Base-by-base conservation (phyloP, 192 early-diverging fungal genomes). In the Coemansia sp. region DNA sequence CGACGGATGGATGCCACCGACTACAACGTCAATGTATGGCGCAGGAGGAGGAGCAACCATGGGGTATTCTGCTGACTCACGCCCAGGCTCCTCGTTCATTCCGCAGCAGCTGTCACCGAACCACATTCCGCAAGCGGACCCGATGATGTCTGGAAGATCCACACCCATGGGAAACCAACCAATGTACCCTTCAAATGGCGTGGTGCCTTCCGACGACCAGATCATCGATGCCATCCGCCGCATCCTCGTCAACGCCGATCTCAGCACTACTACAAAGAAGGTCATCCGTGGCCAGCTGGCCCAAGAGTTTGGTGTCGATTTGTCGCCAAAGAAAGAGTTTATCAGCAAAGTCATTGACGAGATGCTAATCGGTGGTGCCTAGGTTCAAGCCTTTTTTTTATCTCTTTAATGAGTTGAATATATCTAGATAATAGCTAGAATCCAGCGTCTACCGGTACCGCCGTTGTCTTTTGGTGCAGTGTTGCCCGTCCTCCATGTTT, bases 201-300 rank as follows among this genome's bases (percentile, higher is more conserved):
- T 43, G 12, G 59, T 78, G 39, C 92, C 92, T 1, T 78, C 85
- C 5, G 92, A 96, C 64, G 87, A 89, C 12, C 89, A 92, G 51
- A 84, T 96, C 21, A 68, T 89, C 33, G 64, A 75, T 15, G 85
- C 89, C 64, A 88, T 96, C 38, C 84, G 87, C 20, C 78, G 85
- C n/a, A 86, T 94, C 44, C 71, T 96, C 49, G 73, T 85, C 39
- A 87, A 85, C 26, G 86, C 90, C 15, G 91, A 94, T 69, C 75
- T 95, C 66, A 87, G 86, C 67, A 82, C 82, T 6, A 81, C 93
- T 23, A 94, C 93, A 38, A 94, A 94, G 83, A 90, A 90, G 71
- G 89, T 90, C 65, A 91, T 96, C 60, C 87, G 92, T n/a, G 88
- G 90, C 38, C 86, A 88, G 57, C 68, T 94, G 34, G 74, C 85